phyloP scores from a whole-genome alignment of 371 early-diverging fungal species.

The Lichtheimia hyalospora region DNA sequence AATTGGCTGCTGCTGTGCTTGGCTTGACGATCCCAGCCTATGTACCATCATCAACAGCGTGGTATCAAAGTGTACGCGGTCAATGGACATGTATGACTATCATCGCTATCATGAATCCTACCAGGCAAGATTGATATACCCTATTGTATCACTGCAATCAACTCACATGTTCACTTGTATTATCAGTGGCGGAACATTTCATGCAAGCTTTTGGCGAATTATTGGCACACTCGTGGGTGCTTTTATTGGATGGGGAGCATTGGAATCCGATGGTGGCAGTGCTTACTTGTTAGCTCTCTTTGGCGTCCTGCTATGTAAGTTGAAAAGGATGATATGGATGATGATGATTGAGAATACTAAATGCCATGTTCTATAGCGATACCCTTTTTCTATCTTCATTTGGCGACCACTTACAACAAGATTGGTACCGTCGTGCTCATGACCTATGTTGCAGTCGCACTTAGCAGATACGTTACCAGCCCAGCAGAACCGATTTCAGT shows the following conservation, averaged over 20 bases:
- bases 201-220: conserved; percentile 56
- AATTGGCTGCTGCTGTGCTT: conserved; percentile 55
- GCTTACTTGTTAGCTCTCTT: conserved; percentile 55
- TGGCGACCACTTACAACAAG: conserved; percentile 45
- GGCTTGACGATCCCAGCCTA: conserved; percentile 51
- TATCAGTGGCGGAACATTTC: conserved; percentile 52
- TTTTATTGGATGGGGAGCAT: conserved; percentile 50
- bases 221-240: conserved; percentile 57
- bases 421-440: conserved; percentile 45
- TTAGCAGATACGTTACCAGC: conserved; percentile 33
- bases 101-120: conserved; percentile 62
- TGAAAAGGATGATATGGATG: neutral
- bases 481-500: conserved; percentile 33
- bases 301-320: conserved; percentile 55
- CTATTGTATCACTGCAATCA: neutral
- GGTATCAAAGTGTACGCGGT: conserved; percentile 48
- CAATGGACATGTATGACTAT: conserved; percentile 63
- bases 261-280: conserved; percentile 43
- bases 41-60: conserved; percentile 36
- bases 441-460: conserved; percentile 43
- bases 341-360: neutral
- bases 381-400: conserved; percentile 44
- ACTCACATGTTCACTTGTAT: neutral
- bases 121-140: conserved; percentile 29
- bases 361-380: conserved; percentile 29